Percentiles rank a stretch among this genome's conserved stretches.
phyloP scores from a whole-genome alignment of 768 basidiomycete genomes.

The Dioszegia hungarica region DNA sequence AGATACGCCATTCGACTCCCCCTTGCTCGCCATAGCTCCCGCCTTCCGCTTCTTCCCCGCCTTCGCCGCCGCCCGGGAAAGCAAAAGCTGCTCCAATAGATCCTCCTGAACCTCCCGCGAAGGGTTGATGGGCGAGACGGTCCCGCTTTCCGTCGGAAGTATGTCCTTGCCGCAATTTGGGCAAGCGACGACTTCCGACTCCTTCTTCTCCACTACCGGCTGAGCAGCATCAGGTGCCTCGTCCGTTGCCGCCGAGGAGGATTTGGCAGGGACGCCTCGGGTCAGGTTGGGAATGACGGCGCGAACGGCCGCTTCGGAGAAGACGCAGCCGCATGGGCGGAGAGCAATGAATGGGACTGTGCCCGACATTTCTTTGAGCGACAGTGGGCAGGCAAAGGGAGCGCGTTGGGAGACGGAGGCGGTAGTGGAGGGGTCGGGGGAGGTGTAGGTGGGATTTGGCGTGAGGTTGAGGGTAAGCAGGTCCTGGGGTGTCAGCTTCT shows the following conservation, averaged over 20 bases:
- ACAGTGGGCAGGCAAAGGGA: constrained; percentile 84
- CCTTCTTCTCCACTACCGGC: constrained; percentile 13
- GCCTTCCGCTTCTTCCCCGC: constrained; percentile 44
- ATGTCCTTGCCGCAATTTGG: constrained; percentile 41
- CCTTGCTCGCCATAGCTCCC: constrained; percentile 53
- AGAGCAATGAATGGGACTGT: constrained; percentile 81
- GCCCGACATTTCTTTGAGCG: constrained; percentile 92
- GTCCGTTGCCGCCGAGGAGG: constrained; percentile 49
- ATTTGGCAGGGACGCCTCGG: constrained; percentile 51
- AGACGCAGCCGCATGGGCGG: constrained; percentile 80
- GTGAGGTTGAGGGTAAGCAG: constrained; percentile 78
- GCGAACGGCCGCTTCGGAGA: constrained; percentile 76
- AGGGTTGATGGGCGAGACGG: constrained; percentile 40
- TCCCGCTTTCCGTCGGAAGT: constrained; percentile 16
- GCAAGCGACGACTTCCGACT: constrained; percentile 22
- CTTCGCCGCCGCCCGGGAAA: constrained; percentile 23
- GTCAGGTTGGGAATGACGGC: constrained; percentile 74
- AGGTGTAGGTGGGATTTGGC: constrained; percentile 59
- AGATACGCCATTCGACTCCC: neutral
- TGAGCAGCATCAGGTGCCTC: constrained; percentile 49
- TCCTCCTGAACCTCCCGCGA: constrained; percentile 31
- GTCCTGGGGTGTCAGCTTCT: constrained; percentile 65
- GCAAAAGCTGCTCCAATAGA: constrained; percentile 24
- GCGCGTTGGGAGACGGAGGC: constrained; percentile 53
- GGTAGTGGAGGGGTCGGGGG: constrained; percentile 46